Evolutionary conservation across 306 rosid species (phyloP), one percentile per base, ranked within the genome.

Genomic region (Nissolia schottii): DNA sequence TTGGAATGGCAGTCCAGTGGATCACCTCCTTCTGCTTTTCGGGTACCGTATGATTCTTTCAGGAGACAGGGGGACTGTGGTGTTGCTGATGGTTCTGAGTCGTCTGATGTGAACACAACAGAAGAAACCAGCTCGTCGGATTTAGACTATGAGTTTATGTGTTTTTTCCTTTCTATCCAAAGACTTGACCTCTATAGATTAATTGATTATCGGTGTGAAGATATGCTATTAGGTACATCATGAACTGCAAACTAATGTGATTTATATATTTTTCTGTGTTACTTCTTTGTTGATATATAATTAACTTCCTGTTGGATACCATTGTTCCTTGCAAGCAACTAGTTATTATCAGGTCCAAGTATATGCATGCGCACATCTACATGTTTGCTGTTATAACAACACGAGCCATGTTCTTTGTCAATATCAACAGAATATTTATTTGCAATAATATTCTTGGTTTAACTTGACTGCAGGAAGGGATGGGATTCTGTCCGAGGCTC

Each of bases 11-110:
- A 94, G 98, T 89, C 92, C 60, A 89, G 92, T 82, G 98, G 98
- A 76, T 91, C 94, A 77, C 98, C 98, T 85, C 98, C 95, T 46
- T 94, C 96, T 77, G 92, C 98, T 60, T 94, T 94, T 85, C 80
- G 75, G 74, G 82, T 94, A 73, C 97, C 96, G 1, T 91, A 91
- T 53, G 80, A 94, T 73, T 86, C 92, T 85, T 94, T 89, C 87
- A 76, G 78, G 81, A 83, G 82, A 83, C 89, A 83, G 58, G 70
- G 66, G 71, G 85, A 55, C 73, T 75, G 74, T 81, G 50, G 79
- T 55, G 77, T 43, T 63, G 67, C 49, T 58, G 85, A 82, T n/a
- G 57, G 73, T 77, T 77, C 82, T 49, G 79, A 74, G 54, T 29
- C 54, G 3, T 59, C 79, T 77, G 91, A 70, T 24, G 43, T 54